Percentiles rank a stretch among this genome's conserved stretches.
phyloP scores from a whole-genome alignment of 116 monocot species.

The Trichopus zeylanicus region DNA sequence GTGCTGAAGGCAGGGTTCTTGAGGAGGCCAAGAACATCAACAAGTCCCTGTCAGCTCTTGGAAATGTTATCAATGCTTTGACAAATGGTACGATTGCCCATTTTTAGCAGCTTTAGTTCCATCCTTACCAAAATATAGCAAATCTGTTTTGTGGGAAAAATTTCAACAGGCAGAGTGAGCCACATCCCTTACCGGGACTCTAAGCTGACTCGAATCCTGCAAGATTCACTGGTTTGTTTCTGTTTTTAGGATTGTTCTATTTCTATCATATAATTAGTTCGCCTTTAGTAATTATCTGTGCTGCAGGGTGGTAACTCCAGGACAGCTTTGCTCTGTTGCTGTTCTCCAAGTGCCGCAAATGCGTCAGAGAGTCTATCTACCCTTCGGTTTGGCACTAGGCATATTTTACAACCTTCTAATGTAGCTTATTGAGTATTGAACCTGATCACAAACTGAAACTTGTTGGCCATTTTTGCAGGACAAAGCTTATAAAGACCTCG shows the following conservation, averaged over 20 bases:
- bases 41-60: constrained; percentile 79
- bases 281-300: neutral
- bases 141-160: neutral
- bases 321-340: constrained; percentile 75
- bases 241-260: neutral
- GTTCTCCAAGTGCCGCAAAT: constrained; percentile 73
- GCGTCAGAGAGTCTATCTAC: constrained; percentile 66
- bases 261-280: neutral
- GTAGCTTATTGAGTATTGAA: constrained; percentile 11
- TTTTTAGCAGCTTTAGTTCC: neutral
- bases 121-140: neutral
- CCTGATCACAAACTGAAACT: neutral
- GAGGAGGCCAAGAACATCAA: constrained; percentile 91
- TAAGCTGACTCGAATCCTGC: constrained; percentile 85
- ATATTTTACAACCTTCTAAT: constrained; percentile 4
- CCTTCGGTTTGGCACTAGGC: constrained; percentile 83
- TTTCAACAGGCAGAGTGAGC: constrained; percentile 41
- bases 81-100: constrained; percentile 37
- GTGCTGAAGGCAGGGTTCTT: constrained; percentile 73
- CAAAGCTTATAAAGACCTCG: constrained; percentile 61
- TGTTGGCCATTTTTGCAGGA: constrained; percentile 31
- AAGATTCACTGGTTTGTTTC: constrained; percentile 69
- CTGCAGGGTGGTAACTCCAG: constrained; percentile 75
- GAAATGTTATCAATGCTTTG: constrained; percentile 83
- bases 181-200: constrained; percentile 87